Evolutionary conservation across 2,329 filamentous ascomycete species (phyloP).

Genomic region (Hypoxylon sp.): DNA sequence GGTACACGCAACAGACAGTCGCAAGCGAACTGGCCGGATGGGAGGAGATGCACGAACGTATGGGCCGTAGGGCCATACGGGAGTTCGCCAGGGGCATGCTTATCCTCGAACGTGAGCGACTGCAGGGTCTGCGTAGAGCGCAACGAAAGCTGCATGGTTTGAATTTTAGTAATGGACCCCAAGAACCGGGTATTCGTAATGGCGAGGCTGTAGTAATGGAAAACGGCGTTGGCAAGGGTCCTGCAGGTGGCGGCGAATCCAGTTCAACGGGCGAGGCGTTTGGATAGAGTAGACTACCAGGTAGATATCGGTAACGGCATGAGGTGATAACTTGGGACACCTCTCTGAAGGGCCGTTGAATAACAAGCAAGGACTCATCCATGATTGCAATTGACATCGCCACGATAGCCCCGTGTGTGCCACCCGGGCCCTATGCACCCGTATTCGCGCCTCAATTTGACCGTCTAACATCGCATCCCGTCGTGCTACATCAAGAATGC

Average conservation of each 20-base stretch:
- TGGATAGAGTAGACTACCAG: slow-evolving; percentile 39
- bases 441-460: slow-evolving; percentile 16
- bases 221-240: slow-evolving; percentile 33
- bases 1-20: slow-evolving; percentile 94
- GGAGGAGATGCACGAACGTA: slow-evolving; percentile 88
- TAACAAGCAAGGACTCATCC: slow-evolving; percentile 25
- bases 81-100: slow-evolving; percentile 85
- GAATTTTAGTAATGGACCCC: slow-evolving; percentile 40
- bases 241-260: slow-evolving; percentile 46
- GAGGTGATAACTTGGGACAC: slow-evolving; percentile 18
- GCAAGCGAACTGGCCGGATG: slow-evolving; percentile 92
- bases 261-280: slow-evolving; percentile 43
- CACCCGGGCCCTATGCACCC: slow-evolving; percentile 20
- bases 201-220: slow-evolving; percentile 28
- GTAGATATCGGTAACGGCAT: slow-evolving; percentile 35
- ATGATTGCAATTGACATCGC: slow-evolving; percentile 25
- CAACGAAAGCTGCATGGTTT: slow-evolving; percentile 71
- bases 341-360: slow-evolving; percentile 20
- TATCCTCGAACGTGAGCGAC: slow-evolving; percentile 81
- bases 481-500: background rate
- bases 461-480: slow-evolving; percentile 8
- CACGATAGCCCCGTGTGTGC: slow-evolving; percentile 17
- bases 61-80: slow-evolving; percentile 80
- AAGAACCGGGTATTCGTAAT: slow-evolving; percentile 17
- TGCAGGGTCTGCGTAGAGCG: slow-evolving; percentile 86